A percentile compares a stretch with the other conserved stretches of the same genome.
Evolutionary conservation across 1,284 basidiomycete genomes (phyloP).

Genomic region (Meira miltonrushii): DNA sequence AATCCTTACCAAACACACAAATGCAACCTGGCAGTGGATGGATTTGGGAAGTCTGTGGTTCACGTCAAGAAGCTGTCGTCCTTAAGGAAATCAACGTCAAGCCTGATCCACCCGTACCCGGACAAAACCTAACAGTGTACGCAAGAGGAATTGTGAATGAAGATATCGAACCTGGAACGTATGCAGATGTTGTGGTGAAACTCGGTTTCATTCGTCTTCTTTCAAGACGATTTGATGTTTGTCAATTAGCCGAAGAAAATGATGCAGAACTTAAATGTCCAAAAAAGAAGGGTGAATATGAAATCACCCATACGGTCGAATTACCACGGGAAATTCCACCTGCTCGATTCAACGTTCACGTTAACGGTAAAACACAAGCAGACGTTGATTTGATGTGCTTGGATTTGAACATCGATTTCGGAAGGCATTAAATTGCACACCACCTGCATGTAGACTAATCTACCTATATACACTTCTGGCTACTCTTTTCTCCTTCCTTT

Average conservation of each 20-base stretch:
- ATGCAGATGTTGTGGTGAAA: slow-evolving; percentile 45
- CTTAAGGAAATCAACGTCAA: slow-evolving; percentile 37
- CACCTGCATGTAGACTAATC: neutral
- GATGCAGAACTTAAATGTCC: slow-evolving; percentile 48
- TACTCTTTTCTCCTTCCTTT: neutral
- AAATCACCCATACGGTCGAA: slow-evolving; percentile 42
- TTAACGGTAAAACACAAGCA: slow-evolving; percentile 69
- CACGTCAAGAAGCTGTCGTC: slow-evolving; percentile 26
- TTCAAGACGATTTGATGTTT: slow-evolving; percentile 42
- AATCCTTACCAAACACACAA: neutral
- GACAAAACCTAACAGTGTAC: slow-evolving; percentile 45
- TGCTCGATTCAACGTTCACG: slow-evolving; percentile 76
- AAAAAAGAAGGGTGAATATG: slow-evolving; percentile 36
- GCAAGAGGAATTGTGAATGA: slow-evolving; percentile 36
- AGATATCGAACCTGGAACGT: slow-evolving; percentile 31
- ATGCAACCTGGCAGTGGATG: slow-evolving; percentile 24
- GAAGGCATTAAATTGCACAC: slow-evolving; percentile 1
- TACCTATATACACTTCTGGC: neutral
- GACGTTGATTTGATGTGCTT: slow-evolving; percentile 77
- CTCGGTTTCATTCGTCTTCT: slow-evolving; percentile 45
- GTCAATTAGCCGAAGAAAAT: slow-evolving; percentile 38
- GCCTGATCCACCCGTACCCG: slow-evolving; percentile 47
- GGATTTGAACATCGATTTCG: slow-evolving; percentile 57
- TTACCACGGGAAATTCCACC: slow-evolving; percentile 48
- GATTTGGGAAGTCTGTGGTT: slow-evolving; percentile 44